phyloP scores from a whole-genome alignment of 768 basidiomycete genomes.

The Boletus huronensis region DNA sequence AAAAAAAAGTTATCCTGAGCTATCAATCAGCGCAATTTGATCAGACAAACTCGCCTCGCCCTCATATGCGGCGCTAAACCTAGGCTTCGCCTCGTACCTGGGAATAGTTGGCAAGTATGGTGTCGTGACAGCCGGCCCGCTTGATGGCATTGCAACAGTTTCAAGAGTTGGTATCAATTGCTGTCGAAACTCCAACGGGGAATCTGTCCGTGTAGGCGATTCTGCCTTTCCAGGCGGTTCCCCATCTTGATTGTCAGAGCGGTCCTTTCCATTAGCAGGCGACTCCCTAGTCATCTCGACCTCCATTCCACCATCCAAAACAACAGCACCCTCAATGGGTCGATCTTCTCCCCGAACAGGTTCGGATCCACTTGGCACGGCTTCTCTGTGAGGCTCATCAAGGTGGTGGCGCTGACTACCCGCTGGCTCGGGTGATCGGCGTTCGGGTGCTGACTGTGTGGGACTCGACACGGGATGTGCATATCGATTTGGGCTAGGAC shows the following conservation, averaged over 20 bases:
- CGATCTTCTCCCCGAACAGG: slow-evolving; percentile 2
- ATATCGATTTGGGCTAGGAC: slow-evolving; percentile 12
- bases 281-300: slow-evolving; percentile 5
- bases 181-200: slow-evolving; percentile 8
- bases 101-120: slow-evolving; percentile 35
- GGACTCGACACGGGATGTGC: slow-evolving; percentile 11
- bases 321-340: neutral
- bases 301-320: slow-evolving; percentile 4
- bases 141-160: slow-evolving; percentile 12
- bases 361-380: neutral
- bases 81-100: slow-evolving; percentile 25
- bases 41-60: slow-evolving; percentile 22
- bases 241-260: slow-evolving; percentile 12
- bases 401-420: neutral
- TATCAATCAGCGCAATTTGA: neutral
- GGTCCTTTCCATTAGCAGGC: slow-evolving; percentile 14
- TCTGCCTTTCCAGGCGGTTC: slow-evolving; percentile 19
- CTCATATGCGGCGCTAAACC: slow-evolving; percentile 27
- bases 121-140: slow-evolving; percentile 20
- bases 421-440: slow-evolving; percentile 1
- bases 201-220: slow-evolving; percentile 25
- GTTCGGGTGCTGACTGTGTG: slow-evolving; percentile 2
- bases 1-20: slow-evolving; percentile 1
- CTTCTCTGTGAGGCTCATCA: slow-evolving; percentile 1
- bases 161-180: slow-evolving; percentile 6